phyloP scores from a whole-genome alignment of 352 stramenopile genomes.

The Phytophthora cryptogea region DNA sequence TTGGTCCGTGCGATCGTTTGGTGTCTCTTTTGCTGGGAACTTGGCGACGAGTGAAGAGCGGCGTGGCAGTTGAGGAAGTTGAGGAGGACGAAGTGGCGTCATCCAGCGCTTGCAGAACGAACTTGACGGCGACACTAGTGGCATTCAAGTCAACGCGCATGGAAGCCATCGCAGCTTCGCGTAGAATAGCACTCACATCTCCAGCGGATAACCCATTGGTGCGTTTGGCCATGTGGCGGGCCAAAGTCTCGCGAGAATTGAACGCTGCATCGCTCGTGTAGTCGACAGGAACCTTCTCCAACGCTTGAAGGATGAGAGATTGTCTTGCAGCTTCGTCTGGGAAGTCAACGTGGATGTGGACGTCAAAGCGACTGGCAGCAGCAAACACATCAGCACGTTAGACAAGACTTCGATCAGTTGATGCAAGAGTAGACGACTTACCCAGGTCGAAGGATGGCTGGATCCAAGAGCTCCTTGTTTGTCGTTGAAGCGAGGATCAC shows the following conservation, averaged over 20 bases:
- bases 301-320: conserved; percentile 54
- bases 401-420: not conserved
- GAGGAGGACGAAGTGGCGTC: conserved; percentile 18
- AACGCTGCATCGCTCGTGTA: conserved; percentile 45
- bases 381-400: conserved; percentile 8
- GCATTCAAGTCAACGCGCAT: conserved; percentile 65
- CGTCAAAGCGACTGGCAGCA: conserved; percentile 71
- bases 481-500: conserved; percentile 86
- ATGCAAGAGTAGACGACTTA: conserved; percentile 29
- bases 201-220: conserved; percentile 58
- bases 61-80: conserved; percentile 7
- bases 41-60: conserved; percentile 25
- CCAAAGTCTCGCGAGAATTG: conserved; percentile 38
- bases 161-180: conserved; percentile 76
- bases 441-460: conserved; percentile 86
- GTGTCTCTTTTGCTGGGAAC: conserved; percentile 19
- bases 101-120: conserved; percentile 36
- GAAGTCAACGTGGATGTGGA: conserved; percentile 72
- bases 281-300: conserved; percentile 59
- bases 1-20: conserved; percentile 12
- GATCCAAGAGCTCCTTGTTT: conserved; percentile 75
- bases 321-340: conserved; percentile 57
- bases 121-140: conserved; percentile 43
- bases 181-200: conserved; percentile 69
- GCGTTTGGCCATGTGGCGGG: conserved; percentile 53